These are phyloP conservation scores for Calcarisporium arbuscula DNA, from an alignment of 2,329 filamentous ascomycete genomes.

Conservation along the genomic window DNA sequence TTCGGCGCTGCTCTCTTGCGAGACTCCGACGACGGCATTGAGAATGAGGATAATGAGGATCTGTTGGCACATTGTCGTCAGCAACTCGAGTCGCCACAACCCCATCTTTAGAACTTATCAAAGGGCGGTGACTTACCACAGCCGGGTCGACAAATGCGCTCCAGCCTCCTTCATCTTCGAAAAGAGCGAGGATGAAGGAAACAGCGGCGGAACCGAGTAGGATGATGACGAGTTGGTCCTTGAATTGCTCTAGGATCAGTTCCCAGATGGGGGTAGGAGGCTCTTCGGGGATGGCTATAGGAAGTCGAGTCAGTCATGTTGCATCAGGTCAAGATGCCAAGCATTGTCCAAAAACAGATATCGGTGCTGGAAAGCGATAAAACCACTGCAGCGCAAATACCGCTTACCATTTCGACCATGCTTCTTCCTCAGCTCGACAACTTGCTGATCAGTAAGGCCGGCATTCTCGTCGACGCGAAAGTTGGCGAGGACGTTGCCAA, in stretches of 20 bases:
- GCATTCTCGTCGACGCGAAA: conserved; percentile 49
- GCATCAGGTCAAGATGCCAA: conserved; percentile 10
- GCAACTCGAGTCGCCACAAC: neutral
- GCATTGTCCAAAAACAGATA: no score
- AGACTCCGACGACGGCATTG: conserved; percentile 95
- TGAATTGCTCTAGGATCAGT: conserved; percentile 96
- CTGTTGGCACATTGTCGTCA: conserved; percentile 33
- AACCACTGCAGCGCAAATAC: no score
- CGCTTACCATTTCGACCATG: conserved; percentile 60
- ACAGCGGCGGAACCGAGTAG: conserved; percentile 87
- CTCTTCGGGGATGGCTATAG: conserved; percentile 65
- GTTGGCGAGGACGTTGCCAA: conserved; percentile 50
- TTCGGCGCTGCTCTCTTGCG: conserved; percentile 96
- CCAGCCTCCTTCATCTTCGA: conserved; percentile 91
- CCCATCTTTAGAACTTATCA: no score
- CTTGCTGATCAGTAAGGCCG: conserved; percentile 55
- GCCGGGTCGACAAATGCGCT: conserved; percentile 94
- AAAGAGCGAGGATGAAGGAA: conserved; percentile 86
- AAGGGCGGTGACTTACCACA: conserved; percentile 71
- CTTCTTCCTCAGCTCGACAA: conserved; percentile 47
- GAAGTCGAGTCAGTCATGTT: conserved; percentile 9
- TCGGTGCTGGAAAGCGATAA: no score
- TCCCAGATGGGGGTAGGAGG: conserved; percentile 95
- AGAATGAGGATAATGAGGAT: conserved; percentile 95
- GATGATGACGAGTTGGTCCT: conserved; percentile 96